Percentiles rank a stretch among this genome's conserved stretches.
Evolutionary conservation across 2,329 filamentous ascomycete genomes (phyloP).

Genomic region (Penicillium polonicum): DNA sequence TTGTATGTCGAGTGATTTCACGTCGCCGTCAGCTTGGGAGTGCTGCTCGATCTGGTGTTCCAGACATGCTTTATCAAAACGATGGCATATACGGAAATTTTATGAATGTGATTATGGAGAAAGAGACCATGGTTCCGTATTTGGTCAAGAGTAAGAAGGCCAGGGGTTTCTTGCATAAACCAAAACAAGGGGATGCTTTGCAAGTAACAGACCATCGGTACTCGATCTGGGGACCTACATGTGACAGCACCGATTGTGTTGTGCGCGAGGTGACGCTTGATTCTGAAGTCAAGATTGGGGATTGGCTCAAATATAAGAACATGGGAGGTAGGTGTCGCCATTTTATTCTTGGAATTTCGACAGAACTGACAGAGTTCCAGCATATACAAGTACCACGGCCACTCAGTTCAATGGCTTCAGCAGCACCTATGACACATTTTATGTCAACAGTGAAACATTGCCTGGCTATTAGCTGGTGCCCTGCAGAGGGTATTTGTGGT

Average conservation of each 20-base stretch:
- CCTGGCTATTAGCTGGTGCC: not conserved
- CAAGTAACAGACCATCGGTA: conserved; percentile 15
- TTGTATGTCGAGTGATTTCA: conserved; percentile 24
- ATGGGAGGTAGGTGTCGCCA: conserved; percentile 28
- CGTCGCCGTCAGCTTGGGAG: conserved; percentile 16
- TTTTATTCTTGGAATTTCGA: not conserved
- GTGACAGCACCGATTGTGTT: conserved; percentile 30
- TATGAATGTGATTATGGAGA: conserved; percentile 17
- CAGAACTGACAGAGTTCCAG: not conserved
- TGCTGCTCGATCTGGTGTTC: not conserved
- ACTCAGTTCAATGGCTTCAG: conserved; percentile 29
- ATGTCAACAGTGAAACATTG: conserved; percentile 29
- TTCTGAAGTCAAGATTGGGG: conserved; percentile 22
- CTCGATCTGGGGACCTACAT: conserved; percentile 32
- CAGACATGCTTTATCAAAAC: conserved; percentile 32
- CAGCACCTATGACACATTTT: conserved; percentile 13
- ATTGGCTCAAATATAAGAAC: conserved; percentile 30
- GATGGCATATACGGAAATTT: conserved; percentile 33
- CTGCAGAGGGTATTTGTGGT: not conserved
- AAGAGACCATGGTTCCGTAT: conserved; percentile 11
- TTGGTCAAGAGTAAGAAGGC: conserved; percentile 6
- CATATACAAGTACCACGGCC: conserved; percentile 12
- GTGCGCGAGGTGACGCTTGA: conserved; percentile 12
- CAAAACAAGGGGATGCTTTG: not conserved
- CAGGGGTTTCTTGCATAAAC: not conserved